Conservation (phyloP, 495 filamentous ascomycete genomes). For the Tuber umbilicatum region DNA sequence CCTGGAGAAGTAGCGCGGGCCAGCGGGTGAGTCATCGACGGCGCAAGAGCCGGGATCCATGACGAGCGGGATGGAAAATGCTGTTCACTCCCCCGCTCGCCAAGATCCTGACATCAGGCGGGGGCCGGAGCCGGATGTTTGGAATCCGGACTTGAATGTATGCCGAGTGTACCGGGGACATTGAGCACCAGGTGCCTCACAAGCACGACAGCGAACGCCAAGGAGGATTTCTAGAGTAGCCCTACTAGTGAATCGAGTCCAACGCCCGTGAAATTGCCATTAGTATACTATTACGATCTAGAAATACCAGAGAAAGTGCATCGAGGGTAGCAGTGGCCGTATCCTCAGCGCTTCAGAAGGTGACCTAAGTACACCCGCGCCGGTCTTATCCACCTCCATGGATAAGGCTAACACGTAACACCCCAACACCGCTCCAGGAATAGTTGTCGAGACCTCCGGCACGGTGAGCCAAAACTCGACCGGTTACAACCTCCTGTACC, state of each 20-base stretch:
- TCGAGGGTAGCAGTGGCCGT: constrained; percentile 73
- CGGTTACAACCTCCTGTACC: constrained; percentile 66
- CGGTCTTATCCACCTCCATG: neutral
- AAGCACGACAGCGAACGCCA: constrained; percentile 74
- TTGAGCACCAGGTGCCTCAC: constrained; percentile 70
- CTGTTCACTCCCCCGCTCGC: constrained; percentile 71
- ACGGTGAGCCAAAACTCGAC: constrained; percentile 55
- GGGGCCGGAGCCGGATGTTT: constrained; percentile 70
- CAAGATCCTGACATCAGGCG: constrained; percentile 67
- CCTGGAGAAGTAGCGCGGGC: constrained; percentile 59
- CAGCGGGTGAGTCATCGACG: constrained; percentile 43
- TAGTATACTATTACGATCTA: constrained; percentile 82
- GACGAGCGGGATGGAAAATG: constrained; percentile 70
- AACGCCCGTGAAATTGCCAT: constrained; percentile 79
- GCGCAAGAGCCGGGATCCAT: constrained; percentile 67
- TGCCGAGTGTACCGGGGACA: constrained; percentile 77
- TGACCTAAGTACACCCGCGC: constrained; percentile 43
- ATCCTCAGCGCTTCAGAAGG: constrained; percentile 69
- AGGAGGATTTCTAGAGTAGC: constrained; percentile 83
- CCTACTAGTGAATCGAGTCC: constrained; percentile 82
- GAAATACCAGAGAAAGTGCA: constrained; percentile 63
- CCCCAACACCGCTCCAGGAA: constrained; percentile 50
- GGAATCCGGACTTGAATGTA: constrained; percentile 79
- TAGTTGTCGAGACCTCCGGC: constrained; percentile 81
- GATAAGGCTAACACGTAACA: neutral